Percentiles rank a stretch among this genome's conserved stretches.
phyloP scores from a whole-genome alignment of 2,329 filamentous ascomycete species.

The Onygenales sp. region DNA sequence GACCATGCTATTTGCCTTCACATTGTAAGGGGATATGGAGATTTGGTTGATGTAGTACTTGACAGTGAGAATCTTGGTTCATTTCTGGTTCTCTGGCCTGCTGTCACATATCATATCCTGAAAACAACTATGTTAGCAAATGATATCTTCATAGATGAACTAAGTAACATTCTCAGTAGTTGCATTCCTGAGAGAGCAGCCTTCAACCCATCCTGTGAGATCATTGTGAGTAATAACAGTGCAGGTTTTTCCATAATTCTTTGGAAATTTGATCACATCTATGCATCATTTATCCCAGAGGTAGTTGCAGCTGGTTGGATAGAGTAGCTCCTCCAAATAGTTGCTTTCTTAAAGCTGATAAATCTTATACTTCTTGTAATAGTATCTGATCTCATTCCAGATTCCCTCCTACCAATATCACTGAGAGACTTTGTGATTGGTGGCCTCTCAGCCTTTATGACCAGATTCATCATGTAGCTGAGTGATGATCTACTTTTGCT shows the following conservation, averaged over 20 bases:
- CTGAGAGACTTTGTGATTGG: not conserved
- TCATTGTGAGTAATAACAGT: not conserved
- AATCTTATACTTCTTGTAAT: not conserved
- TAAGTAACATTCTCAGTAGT: not conserved
- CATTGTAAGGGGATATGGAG: not conserved
- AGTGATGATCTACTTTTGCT: not conserved
- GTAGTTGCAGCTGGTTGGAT: not conserved
- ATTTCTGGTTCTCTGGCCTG: not conserved
- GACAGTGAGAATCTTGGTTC: not conserved
- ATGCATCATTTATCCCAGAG: not conserved
- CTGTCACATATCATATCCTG: not conserved
- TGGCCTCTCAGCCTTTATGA: not conserved
- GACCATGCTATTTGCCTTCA: not conserved
- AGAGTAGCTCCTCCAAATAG: not conserved
- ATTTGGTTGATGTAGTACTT: not conserved
- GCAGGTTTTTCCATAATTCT: not conserved
- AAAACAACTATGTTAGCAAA: not conserved
- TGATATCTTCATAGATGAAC: not conserved
- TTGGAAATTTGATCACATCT: not conserved
- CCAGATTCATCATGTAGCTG: not conserved
- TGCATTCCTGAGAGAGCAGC: not conserved
- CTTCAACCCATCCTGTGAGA: not conserved
- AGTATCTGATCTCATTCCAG: not conserved
- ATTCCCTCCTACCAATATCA: not conserved
- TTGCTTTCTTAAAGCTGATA: not conserved